A percentile compares a stretch with the other conserved stretches of the same genome.
These are phyloP conservation scores for Begonia loranthoides DNA, from an alignment of 306 rosid species.

Conservation along the genomic window DNA sequence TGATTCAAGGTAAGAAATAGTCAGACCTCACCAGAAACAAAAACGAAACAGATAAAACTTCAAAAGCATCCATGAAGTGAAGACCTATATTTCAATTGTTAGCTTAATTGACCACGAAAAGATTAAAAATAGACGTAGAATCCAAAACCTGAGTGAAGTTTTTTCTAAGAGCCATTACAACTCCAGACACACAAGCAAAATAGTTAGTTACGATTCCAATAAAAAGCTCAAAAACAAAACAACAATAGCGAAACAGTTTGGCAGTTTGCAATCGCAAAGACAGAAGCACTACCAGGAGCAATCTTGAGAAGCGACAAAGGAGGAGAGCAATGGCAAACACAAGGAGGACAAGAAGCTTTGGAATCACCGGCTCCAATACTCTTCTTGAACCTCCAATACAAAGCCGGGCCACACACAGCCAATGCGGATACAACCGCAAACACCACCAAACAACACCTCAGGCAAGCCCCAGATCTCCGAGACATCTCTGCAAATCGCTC, in stretches of 20 bases:
- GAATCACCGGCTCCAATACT: slow-evolving; percentile 22
- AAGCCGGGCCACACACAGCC: slow-evolving; percentile 78
- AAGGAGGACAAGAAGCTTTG: slow-evolving; percentile 61
- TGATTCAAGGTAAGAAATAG: no score
- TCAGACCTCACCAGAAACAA: no score
- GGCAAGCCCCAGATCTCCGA: slow-evolving; percentile 70
- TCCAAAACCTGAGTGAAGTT: no score
- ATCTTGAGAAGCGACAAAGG: slow-evolving; percentile 74
- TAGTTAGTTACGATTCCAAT: no score
- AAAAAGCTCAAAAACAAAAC: slow-evolving; percentile 2
- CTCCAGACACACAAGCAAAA: no score
- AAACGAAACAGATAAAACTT: no score
- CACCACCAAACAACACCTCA: no score
- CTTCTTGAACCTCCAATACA: slow-evolving; percentile 83
- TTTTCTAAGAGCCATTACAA: no score
- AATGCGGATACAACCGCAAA: slow-evolving; percentile 74
- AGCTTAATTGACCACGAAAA: no score
- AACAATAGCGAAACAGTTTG: slow-evolving; percentile 1
- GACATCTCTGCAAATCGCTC: slow-evolving; percentile 34
- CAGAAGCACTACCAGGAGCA: slow-evolving; percentile 59
- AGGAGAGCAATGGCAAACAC: slow-evolving; percentile 82
- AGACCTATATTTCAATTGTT: no score
- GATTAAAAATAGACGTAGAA: no score
- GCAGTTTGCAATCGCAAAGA: not conserved
- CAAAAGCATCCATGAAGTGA: no score